A percentile compares a stretch with the other conserved stretches of the same genome.
phyloP scores from a whole-genome alignment of 192 early-diverging fungal genomes.

The Geosiphon pyriformis region DNA sequence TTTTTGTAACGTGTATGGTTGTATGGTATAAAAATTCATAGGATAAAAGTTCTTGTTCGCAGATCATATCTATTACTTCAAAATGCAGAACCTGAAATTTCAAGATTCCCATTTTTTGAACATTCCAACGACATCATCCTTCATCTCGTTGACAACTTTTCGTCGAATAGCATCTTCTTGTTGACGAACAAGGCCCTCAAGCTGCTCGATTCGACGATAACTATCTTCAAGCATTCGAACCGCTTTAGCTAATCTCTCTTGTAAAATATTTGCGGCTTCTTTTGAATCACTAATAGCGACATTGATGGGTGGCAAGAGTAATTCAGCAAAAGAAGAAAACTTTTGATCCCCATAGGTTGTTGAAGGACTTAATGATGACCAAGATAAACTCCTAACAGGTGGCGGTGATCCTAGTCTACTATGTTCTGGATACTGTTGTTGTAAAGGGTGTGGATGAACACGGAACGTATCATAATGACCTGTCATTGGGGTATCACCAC shows the following conservation, averaged over 20 bases:
- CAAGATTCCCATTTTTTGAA: neutral
- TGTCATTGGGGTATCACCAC: neutral
- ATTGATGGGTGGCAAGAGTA: conserved; percentile 1
- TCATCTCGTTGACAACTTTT: neutral
- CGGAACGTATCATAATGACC: conserved; percentile 15
- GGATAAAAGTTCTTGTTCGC: no score
- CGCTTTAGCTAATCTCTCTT: conserved; percentile 10
- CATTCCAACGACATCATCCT: conserved; percentile 1
- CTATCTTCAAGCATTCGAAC: conserved; percentile 19
- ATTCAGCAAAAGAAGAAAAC: neutral
- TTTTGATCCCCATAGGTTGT: no score
- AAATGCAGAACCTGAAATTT: neutral
- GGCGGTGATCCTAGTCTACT: no score
- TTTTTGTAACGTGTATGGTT: neutral
- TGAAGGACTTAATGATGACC: neutral
- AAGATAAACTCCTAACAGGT: neutral
- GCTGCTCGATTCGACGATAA: conserved; percentile 10
- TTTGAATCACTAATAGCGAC: neutral
- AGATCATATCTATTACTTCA: no score
- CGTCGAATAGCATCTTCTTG: conserved; percentile 15
- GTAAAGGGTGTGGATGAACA: neutral
- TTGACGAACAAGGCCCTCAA: conserved; percentile 5
- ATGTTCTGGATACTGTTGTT: no score
- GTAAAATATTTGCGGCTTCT: neutral
- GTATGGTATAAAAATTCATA: neutral